Percentiles rank a stretch among this genome's conserved stretches.
phyloP scores from a whole-genome alignment of 164 flowering plant species.

The Vitis rotundifolia region DNA sequence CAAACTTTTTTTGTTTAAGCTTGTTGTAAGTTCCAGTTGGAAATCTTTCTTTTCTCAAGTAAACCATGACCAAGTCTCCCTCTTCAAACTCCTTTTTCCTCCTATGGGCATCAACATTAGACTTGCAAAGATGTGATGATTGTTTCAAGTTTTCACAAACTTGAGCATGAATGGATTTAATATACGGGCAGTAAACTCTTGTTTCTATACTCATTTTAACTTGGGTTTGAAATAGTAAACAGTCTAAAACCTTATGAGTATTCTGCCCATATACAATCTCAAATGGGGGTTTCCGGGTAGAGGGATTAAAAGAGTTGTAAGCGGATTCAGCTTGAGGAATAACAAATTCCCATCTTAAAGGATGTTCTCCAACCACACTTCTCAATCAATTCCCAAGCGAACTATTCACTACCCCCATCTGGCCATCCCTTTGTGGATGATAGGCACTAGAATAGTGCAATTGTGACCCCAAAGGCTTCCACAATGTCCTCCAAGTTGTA shows the following conservation, averaged over 20 bases:
- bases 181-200: constrained; percentile 4
- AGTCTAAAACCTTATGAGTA: neutral
- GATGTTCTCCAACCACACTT: neutral
- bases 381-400: neutral
- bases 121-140: neutral
- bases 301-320: neutral
- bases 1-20: no score
- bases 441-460: neutral
- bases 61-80: constrained; percentile 5
- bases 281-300: neutral
- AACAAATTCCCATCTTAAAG: neutral
- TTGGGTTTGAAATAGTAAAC: neutral
- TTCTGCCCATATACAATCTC: neutral
- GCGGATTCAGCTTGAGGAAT: neutral
- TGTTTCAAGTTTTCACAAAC: constrained; percentile 4
- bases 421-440: constrained; percentile 13
- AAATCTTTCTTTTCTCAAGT: neutral
- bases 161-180: neutral
- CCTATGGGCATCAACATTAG: neutral
- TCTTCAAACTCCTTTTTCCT: neutral
- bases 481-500: neutral
- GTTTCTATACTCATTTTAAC: constrained; percentile 1
- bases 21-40: no score
- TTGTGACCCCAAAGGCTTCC: neutral
- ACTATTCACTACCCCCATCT: constrained; percentile 5